These are phyloP conservation scores for Eragrostis curvula DNA, from an alignment of 176 grass and related monocot species.

Conservation along the genomic window DNA sequence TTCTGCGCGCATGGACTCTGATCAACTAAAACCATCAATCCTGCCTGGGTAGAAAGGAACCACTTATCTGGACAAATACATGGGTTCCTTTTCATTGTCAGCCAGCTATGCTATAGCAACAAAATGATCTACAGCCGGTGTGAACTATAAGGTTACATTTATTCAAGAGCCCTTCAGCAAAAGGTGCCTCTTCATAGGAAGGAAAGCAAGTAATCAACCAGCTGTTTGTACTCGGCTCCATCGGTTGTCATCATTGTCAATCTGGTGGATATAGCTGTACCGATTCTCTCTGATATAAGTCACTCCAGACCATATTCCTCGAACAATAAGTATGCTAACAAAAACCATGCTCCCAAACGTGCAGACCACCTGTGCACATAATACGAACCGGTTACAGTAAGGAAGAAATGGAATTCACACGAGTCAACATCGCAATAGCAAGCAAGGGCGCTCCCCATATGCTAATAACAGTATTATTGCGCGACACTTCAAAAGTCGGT, in stretches of 20 bases:
- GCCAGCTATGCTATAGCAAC: background rate
- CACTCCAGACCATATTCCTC: constrained; percentile 90
- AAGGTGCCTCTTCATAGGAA: constrained; percentile 19
- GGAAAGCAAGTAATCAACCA: constrained; percentile 42
- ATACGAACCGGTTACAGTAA: background rate
- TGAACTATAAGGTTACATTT: background rate
- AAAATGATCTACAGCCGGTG: constrained; percentile 9
- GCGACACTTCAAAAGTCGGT: background rate
- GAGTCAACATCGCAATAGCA: background rate
- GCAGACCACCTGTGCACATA: constrained; percentile 72
- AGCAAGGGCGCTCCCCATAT: background rate
- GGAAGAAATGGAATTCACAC: background rate
- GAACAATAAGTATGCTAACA: constrained; percentile 81
- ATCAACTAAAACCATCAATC: constrained; percentile 10
- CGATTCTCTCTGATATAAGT: constrained; percentile 79
- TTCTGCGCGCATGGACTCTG: background rate
- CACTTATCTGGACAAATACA: constrained; percentile 11
- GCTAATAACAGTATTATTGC: constrained; percentile 1
- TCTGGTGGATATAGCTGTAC: constrained; percentile 71
- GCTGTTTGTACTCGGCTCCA: constrained; percentile 79
- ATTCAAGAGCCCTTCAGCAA: constrained; percentile 6
- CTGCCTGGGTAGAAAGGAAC: background rate
- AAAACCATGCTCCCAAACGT: constrained; percentile 98
- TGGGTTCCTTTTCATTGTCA: constrained; percentile 2
- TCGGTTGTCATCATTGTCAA: constrained; percentile 64